phyloP scores from a whole-genome alignment of 345 rosid genomes.

The Eucalyptus globulus region DNA sequence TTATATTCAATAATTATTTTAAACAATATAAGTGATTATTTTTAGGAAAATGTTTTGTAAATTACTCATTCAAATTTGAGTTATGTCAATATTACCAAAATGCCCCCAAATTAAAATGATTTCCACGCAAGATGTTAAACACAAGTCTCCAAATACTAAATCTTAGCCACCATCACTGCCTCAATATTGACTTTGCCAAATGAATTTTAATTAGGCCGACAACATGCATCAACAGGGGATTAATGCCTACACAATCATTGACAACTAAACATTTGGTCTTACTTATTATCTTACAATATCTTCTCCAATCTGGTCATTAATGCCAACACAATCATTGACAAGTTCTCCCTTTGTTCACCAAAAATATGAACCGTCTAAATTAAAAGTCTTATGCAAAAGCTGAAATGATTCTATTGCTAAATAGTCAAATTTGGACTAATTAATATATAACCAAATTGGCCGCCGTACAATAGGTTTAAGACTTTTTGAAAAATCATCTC shows the following conservation, averaged over 20 bases:
- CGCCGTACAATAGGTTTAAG: fast-evolving
- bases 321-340: not conserved
- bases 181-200: not conserved
- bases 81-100: not conserved
- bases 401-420: not conserved
- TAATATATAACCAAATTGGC: not conserved
- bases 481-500: not conserved
- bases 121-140: not conserved
- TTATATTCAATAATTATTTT: no score
- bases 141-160: not conserved
- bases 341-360: not conserved
- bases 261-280: not conserved
- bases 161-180: not conserved
- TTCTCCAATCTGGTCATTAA: not conserved
- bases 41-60: no score
- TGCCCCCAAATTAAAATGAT: not conserved
- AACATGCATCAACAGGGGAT: not conserved
- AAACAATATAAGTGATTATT: fast-evolving
- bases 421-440: not conserved
- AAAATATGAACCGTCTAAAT: not conserved
- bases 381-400: no score
- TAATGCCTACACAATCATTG: not conserved
- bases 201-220: not conserved
- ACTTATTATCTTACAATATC: not conserved
- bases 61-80: not conserved